Evolutionary conservation across 495 filamentous ascomycete genomes (phyloP), one percentile per base, ranked within the genome.

Genomic region (Talaromyces nanjingensis): DNA sequence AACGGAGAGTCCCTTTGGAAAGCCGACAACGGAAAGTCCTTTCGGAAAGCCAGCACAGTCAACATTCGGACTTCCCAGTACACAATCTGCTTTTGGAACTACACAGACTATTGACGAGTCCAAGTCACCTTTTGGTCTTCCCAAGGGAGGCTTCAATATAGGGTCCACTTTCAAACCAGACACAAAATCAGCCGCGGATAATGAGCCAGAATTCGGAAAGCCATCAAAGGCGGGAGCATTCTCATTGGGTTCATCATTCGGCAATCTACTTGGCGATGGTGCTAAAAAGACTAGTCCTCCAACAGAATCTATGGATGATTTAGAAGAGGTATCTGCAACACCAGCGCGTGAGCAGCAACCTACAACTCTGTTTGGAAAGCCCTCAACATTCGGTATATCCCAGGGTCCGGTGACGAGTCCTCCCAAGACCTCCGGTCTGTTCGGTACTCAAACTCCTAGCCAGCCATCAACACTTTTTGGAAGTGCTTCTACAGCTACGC

Each of bases 131-230:
- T 88, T 92, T 71, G 85, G 87, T 16, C 71, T 79, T 37, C 75
- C 78, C 9, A 55, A 66, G 16, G 67, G 74, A 59, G 80, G 83
- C 0, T 97, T 97, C 71, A 85, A 86, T 25, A 80, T 97, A 22
- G 87, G 84, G 2, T 90, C 88, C 52, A 89, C 86, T 14, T 97
- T 97, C 75, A 92, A 94, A 72, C 80, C 80, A 31, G 93, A 96
- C 70, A 82, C 81, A 8, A 77, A 81, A 59, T 83, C 83, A 25
- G 83, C 82, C 57, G 86, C 89, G 65, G 86, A 88, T 66, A 53
- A 64, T 7, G 74, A 73, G 20, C 79, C 85, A 9, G 82, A 84
- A 42, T 73, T 82, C 20, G 76, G 75, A 14, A 77, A 78, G 59
- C 64, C 74, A 14, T 42, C 39, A 27, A 42, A 62, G 27, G 66